Evolutionary conservation across 2,329 filamentous ascomycete species (phyloP), one percentile per base, ranked within the genome.

Genomic region (Fusarium ambrosium): DNA sequence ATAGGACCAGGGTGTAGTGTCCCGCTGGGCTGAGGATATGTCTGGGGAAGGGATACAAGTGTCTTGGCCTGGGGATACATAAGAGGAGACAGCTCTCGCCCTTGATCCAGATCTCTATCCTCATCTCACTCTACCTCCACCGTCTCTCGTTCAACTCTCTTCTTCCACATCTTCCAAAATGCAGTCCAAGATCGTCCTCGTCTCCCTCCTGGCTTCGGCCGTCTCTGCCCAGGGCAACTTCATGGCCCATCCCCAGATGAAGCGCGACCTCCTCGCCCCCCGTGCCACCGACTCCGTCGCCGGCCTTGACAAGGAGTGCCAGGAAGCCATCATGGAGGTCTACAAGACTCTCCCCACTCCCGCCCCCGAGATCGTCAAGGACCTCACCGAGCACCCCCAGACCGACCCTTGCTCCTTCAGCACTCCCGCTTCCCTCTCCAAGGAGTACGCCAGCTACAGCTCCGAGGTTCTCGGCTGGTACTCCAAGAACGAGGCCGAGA

Each of bases 321-420:
- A 74, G 59, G 55, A 65, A 18, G 78, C 75, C 56, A 73, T 78
- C 64, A 45, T 77, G 34, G 70, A 69, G 62, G 53, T 81, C 72
- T 71, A 78, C 73, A 48, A 64, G 48, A 66, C 72, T 10, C 37
- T 82, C 16, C 82, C 82, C 14, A 81, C 81, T 4, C 81, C 82
- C 20, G 75, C 80, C 6, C 72, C 81, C 3, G 70, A 70, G 36
- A 75, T 84, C 73, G 36, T 77, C 66, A 71, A 76, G 39, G 79
- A 80, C 72, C 37, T 76, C 32, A 55, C 56, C 11, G 65, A 70
- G 10, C 62, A 80, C 72, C 72, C 78, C 7, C 73, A 76, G 62
- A 78, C 79, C 62, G 78, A 83, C 78, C 72, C 78, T 4, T 84
- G 83, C 81, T 22, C 66, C 71, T 79, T 81, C 78, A 78, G 66